These are phyloP conservation scores for Sphaerulina musiva DNA, from an alignment of 2,329 filamentous ascomycete genomes.

Conservation along the genomic window DNA sequence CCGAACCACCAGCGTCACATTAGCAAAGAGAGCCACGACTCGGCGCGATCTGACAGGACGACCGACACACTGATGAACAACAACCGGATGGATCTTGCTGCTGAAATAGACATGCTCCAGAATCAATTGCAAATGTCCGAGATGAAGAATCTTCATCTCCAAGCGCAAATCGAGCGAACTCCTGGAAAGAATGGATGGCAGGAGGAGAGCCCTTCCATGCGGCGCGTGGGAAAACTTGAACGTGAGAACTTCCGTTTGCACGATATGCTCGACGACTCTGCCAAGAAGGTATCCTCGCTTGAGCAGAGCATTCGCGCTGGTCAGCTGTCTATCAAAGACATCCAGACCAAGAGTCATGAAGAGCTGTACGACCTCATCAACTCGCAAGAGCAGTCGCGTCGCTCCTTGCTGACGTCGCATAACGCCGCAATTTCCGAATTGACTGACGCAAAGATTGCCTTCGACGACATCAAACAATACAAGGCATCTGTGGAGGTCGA, in stretches of 20 bases:
- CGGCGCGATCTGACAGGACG: slow-evolving; percentile 75
- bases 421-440: slow-evolving; percentile 80
- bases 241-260: slow-evolving; percentile 86
- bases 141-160: slow-evolving; percentile 90
- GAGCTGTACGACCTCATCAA: slow-evolving; percentile 89
- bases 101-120: slow-evolving; percentile 85
- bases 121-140: slow-evolving; percentile 89
- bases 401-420: slow-evolving; percentile 73
- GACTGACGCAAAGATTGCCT: slow-evolving; percentile 76
- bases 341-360: slow-evolving; percentile 89
- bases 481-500: slow-evolving; percentile 77
- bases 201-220: slow-evolving; percentile 71
- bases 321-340: slow-evolving; percentile 79
- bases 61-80: slow-evolving; percentile 78
- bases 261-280: slow-evolving; percentile 88
- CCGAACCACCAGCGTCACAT: slow-evolving; percentile 64
- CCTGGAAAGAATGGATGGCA: slow-evolving; percentile 54
- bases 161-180: slow-evolving; percentile 71
- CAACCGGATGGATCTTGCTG: slow-evolving; percentile 81
- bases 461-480: slow-evolving; percentile 78
- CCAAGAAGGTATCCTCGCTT: slow-evolving; percentile 81
- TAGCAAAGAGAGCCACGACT: slow-evolving; percentile 64
- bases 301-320: slow-evolving; percentile 83
- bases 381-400: slow-evolving; percentile 83
- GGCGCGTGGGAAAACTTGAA: slow-evolving; percentile 84